Percentiles rank a stretch among this genome's conserved stretches.
phyloP scores from a whole-genome alignment of 2,329 filamentous ascomycete species.

The Stylonectria norvegica region DNA sequence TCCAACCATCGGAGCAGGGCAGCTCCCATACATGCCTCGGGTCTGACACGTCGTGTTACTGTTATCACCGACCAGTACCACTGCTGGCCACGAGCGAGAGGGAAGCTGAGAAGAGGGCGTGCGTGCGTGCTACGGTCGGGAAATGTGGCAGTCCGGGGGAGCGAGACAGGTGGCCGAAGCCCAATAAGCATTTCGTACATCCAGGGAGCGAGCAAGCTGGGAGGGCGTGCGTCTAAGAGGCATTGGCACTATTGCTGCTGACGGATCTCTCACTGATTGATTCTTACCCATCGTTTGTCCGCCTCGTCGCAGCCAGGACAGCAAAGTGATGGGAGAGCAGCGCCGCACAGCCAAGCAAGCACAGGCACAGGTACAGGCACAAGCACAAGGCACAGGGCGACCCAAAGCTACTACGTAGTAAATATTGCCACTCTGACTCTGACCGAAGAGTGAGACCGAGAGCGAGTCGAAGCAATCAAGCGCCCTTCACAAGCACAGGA shows the following conservation, averaged over 20 bases:
- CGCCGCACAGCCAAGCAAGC: background rate
- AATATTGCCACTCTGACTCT: too few relatives aligned
- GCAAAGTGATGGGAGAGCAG: background rate
- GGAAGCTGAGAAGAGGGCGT: background rate
- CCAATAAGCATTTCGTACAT: background rate
- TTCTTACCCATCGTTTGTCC: background rate
- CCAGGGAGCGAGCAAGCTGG: background rate
- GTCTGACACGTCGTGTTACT: background rate
- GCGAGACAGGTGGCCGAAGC: background rate
- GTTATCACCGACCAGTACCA: background rate
- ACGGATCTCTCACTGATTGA: too few relatives aligned
- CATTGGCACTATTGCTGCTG: background rate
- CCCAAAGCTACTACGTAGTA: background rate
- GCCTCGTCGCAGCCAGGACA: background rate
- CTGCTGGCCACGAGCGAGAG: background rate
- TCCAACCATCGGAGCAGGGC: background rate
- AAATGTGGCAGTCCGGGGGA: conserved; percentile 11
- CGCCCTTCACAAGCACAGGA: background rate
- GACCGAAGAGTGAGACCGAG: background rate
- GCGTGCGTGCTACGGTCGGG: background rate
- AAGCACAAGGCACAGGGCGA: background rate
- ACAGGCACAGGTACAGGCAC: conserved; percentile 1
- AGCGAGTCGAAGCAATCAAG: background rate
- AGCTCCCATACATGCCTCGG: background rate
- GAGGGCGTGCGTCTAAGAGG: background rate